Evolutionary conservation across 2,329 filamentous ascomycete genomes (phyloP).

Genomic region (Xylaria sp.): DNA sequence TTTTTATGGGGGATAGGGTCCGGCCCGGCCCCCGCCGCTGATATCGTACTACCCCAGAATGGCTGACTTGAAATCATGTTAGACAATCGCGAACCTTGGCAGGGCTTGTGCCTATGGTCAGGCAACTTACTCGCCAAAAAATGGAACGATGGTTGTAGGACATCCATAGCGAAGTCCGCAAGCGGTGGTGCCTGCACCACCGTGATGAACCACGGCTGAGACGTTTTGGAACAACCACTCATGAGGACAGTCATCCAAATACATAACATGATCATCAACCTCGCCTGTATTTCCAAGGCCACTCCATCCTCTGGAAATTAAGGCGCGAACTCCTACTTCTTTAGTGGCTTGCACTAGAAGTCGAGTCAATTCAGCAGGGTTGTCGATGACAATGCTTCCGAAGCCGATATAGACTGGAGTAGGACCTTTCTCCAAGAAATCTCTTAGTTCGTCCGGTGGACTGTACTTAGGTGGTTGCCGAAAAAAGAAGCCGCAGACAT

Average conservation of each 20-base stretch:
- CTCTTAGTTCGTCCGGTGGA: slow-evolving; percentile 59
- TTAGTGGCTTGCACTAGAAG: slow-evolving; percentile 74
- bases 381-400: slow-evolving; percentile 76
- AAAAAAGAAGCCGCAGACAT: slow-evolving; percentile 80
- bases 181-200: slow-evolving; percentile 79
- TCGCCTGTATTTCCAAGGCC: slow-evolving; percentile 66
- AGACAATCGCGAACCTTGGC: background rate
- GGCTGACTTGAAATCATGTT: slow-evolving; percentile 54
- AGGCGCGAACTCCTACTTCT: slow-evolving; percentile 68
- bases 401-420: slow-evolving; percentile 77
- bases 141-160: slow-evolving; percentile 78
- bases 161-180: slow-evolving; percentile 73
- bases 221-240: slow-evolving; percentile 78
- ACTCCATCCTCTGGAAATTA: slow-evolving; percentile 80
- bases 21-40: slow-evolving; percentile 67
- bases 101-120: background rate
- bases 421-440: slow-evolving; percentile 62
- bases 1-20: slow-evolving; percentile 71
- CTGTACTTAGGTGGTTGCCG: slow-evolving; percentile 67
- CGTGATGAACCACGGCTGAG: slow-evolving; percentile 72
- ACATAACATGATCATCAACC: slow-evolving; percentile 70
- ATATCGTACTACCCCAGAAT: slow-evolving; percentile 77
- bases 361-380: slow-evolving; percentile 69
- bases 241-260: slow-evolving; percentile 73
- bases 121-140: slow-evolving; percentile 69